phyloP scores from a whole-genome alignment of 768 basidiomycete species.

The Leccinum sublutescens region DNA sequence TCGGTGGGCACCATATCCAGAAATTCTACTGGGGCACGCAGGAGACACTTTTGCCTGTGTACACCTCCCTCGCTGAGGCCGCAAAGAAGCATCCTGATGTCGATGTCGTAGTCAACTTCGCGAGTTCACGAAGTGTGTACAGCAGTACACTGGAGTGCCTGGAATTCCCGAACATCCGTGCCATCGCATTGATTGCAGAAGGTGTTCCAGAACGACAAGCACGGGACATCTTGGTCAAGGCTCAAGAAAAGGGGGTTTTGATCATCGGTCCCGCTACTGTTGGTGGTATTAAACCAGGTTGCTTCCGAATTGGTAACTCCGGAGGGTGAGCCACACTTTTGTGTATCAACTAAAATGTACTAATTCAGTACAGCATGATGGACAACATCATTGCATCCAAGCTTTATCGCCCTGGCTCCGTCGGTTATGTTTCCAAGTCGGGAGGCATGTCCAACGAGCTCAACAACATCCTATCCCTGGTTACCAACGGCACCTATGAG shows the following conservation, averaged over 20 bases:
- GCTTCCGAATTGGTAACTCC: slow-evolving; percentile 99
- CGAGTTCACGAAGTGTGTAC: slow-evolving; percentile 91
- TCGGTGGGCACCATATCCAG: slow-evolving; percentile 99
- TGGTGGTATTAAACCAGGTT: slow-evolving; percentile 99
- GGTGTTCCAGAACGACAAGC: slow-evolving; percentile 99
- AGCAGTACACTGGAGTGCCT: slow-evolving; percentile 92
- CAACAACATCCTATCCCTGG: slow-evolving; percentile 97
- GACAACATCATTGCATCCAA: slow-evolving; percentile 99
- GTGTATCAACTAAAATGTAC: neutral
- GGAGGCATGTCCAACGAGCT: slow-evolving; percentile 99
- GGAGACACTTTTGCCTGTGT: slow-evolving; percentile 97
- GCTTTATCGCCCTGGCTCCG: slow-evolving; percentile 95
- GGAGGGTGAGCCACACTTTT: slow-evolving; percentile 65
- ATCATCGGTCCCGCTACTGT: slow-evolving; percentile 98
- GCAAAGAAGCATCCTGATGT: slow-evolving; percentile 94
- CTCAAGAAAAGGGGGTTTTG: slow-evolving; percentile 80
- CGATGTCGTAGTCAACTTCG: slow-evolving; percentile 98
- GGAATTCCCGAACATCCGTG: slow-evolving; percentile 40
- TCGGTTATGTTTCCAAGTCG: slow-evolving; percentile 99
- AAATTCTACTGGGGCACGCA: slow-evolving; percentile 99
- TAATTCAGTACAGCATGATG: slow-evolving; percentile 74
- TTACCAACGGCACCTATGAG: slow-evolving; percentile 98
- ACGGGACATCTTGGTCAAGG: slow-evolving; percentile 89
- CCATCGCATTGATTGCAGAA: slow-evolving; percentile 94
- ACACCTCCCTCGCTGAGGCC: slow-evolving; percentile 89